These are phyloP conservation scores for Mortierella polycephala DNA, from an alignment of 371 early-diverging fungal genomes.

Conservation along the genomic window DNA sequence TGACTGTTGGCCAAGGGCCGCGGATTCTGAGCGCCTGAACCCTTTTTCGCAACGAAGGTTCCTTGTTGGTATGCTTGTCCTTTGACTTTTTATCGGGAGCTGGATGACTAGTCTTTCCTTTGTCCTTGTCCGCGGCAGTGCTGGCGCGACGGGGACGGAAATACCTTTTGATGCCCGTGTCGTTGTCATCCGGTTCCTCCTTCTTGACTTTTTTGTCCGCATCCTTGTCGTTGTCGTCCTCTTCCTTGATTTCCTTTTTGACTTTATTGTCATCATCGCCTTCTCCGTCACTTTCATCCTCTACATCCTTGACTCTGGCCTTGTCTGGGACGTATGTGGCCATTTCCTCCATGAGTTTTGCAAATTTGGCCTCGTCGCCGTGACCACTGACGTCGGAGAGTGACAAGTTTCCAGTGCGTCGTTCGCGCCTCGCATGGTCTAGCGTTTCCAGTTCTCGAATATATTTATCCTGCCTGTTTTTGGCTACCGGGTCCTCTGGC, in stretches of 20 bases:
- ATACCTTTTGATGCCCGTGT: conserved; percentile 35
- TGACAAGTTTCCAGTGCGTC: conserved; percentile 27
- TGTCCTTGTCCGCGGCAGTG: conserved; percentile 11
- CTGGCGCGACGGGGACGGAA: conserved; percentile 19
- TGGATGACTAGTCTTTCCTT: conserved; percentile 21
- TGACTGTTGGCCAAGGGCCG: conserved; percentile 64
- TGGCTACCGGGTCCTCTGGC: conserved; percentile 29
- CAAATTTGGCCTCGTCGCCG: conserved; percentile 35
- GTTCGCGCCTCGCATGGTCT: conserved; percentile 1
- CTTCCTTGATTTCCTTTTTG: conserved; percentile 12
- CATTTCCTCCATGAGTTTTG: conserved; percentile 28
- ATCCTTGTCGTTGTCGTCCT: neutral
- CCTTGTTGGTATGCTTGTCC: conserved; percentile 6
- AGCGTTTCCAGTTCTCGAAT: conserved; percentile 6
- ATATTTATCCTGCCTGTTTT: conserved; percentile 18
- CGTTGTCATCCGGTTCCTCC: conserved; percentile 19
- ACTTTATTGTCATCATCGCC: conserved; percentile 12
- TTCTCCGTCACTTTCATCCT: conserved; percentile 33
- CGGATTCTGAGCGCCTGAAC: conserved; percentile 29
- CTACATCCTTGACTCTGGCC: conserved; percentile 40
- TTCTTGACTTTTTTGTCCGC: conserved; percentile 16
- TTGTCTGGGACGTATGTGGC: conserved; percentile 53
- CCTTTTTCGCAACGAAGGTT: conserved; percentile 31
- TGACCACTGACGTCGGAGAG: conserved; percentile 36
- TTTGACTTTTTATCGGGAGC: conserved; percentile 2